phyloP scores from a whole-genome alignment of 768 basidiomycete species.

The Gautieria morchelliformis region DNA sequence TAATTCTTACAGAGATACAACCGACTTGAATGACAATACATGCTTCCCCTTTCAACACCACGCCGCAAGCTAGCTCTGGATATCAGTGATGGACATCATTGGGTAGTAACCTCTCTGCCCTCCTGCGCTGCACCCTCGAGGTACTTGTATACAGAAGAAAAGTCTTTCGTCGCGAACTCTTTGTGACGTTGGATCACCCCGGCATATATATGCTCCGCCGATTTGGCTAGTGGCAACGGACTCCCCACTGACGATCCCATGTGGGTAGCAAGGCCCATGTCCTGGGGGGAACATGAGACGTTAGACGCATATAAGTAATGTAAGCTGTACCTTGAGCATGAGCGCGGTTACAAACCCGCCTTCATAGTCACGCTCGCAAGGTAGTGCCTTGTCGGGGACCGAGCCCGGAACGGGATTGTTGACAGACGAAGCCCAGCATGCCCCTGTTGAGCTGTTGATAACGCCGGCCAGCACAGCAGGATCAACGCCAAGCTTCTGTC shows the following conservation, averaged over 20 bases:
- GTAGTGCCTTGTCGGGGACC: conserved; percentile 61
- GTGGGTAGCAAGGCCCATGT: conserved; percentile 72
- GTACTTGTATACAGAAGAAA: conserved; percentile 71
- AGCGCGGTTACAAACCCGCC: conserved; percentile 78
- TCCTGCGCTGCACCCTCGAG: conserved; percentile 26
- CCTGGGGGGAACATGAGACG: conserved; percentile 33
- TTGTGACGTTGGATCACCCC: conserved; percentile 43
- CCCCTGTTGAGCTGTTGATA: conserved; percentile 77
- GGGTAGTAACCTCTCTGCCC: not conserved
- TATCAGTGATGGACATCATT: not conserved
- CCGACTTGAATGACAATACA: too few species aligned
- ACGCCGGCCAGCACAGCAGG: conserved; percentile 70
- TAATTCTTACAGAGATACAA: too few species aligned
- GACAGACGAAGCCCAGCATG: conserved; percentile 74
- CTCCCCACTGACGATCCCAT: conserved; percentile 41
- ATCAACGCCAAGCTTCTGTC: conserved; percentile 71
- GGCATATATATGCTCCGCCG: conserved; percentile 55
- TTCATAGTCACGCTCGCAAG: conserved; percentile 74
- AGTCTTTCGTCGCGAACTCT: conserved; percentile 61
- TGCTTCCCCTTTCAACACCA: too few species aligned
- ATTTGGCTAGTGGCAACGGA: conserved; percentile 55
- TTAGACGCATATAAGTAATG: not conserved
- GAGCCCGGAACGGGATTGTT: conserved; percentile 84
- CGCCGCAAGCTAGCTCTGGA: not conserved
- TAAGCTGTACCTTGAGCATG: conserved; percentile 62